Evolutionary conservation across 345 rosid species (phyloP).

Genomic region (Luvunga scandens): DNA sequence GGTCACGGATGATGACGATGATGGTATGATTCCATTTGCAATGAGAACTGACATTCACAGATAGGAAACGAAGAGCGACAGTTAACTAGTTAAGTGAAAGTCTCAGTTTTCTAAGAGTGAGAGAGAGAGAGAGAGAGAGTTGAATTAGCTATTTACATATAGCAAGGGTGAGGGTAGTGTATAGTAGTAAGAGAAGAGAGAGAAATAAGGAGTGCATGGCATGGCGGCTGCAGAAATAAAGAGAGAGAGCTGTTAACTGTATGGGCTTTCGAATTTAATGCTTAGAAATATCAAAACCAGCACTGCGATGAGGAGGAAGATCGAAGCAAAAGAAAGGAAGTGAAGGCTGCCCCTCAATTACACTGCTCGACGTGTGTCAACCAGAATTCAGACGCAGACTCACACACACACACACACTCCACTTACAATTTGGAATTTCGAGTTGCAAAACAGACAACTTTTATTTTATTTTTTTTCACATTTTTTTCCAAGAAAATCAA

Average conservation of each 20-base stretch:
- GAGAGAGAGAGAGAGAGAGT: slow-evolving; percentile 24
- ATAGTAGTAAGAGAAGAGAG: too few relatives aligned
- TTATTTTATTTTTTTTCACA: too few relatives aligned
- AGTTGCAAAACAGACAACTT: background rate
- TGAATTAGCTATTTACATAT: too few relatives aligned
- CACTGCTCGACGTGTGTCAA: too few relatives aligned
- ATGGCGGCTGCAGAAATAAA: slow-evolving; percentile 68
- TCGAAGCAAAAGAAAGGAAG: slow-evolving; percentile 7
- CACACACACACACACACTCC: background rate
- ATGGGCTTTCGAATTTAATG: slow-evolving; percentile 10
- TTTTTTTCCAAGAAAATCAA: slow-evolving; percentile 7
- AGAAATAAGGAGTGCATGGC: background rate
- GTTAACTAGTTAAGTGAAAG: slow-evolving; percentile 14
- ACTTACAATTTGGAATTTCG: background rate
- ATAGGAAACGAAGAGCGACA: slow-evolving; percentile 1
- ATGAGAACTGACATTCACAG: slow-evolving; percentile 20
- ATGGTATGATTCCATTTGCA: slow-evolving; percentile 9
- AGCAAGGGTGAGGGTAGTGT: too few relatives aligned
- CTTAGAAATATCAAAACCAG: slow-evolving; percentile 13
- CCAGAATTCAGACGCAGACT: too few relatives aligned
- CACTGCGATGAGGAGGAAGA: slow-evolving; percentile 12
- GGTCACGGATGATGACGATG: slow-evolving; percentile 11
- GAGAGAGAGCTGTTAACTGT: slow-evolving; percentile 42
- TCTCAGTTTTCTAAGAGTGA: slow-evolving; percentile 3
- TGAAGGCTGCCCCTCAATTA: slow-evolving; percentile 8